These are phyloP conservation scores for Fusarium robinianum DNA, from an alignment of 2,329 filamentous ascomycete species.

Conservation along the genomic window DNA sequence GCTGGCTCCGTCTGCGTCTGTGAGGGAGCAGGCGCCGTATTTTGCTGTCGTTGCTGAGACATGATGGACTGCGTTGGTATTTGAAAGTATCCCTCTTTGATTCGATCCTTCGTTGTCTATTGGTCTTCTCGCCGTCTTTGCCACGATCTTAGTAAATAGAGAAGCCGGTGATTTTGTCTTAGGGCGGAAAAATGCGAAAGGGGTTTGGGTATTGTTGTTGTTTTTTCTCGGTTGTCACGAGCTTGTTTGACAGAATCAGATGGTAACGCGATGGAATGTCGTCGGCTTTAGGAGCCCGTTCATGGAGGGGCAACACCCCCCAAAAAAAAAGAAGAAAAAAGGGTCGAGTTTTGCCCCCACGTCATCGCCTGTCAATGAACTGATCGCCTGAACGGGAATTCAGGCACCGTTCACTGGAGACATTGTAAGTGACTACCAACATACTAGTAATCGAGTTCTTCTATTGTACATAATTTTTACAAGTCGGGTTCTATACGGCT, in stretches of 20 bases:
- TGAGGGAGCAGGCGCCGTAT: slow-evolving; percentile 38
- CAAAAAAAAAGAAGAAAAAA: slow-evolving; percentile 23
- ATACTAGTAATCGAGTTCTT: background rate
- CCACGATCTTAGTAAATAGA: slow-evolving; percentile 4
- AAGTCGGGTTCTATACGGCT: slow-evolving; percentile 9
- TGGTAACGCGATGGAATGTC: slow-evolving; percentile 22
- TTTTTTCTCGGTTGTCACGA: slow-evolving; percentile 12
- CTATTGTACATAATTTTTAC: slow-evolving; percentile 17
- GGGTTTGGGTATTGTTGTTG: background rate
- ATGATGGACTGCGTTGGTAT: slow-evolving; percentile 21
- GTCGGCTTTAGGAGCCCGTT: slow-evolving; percentile 15
- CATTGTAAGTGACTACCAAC: too few species aligned
- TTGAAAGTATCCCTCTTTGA: background rate
- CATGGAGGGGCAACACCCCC: slow-evolving; percentile 26
- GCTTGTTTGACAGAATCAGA: slow-evolving; percentile 18
- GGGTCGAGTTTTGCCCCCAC: slow-evolving; percentile 27
- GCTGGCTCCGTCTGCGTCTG: slow-evolving; percentile 43
- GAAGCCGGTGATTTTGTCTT: background rate
- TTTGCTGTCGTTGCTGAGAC: slow-evolving; percentile 40
- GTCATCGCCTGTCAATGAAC: slow-evolving; percentile 18
- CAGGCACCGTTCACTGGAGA: background rate
- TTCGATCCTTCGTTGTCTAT: background rate
- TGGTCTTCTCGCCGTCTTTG: background rate
- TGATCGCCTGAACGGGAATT: slow-evolving; percentile 12
- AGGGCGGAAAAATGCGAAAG: background rate